These are phyloP conservation scores for Umbelopsis isabellina DNA, from an alignment of 192 early-diverging fungal species.

Conservation along the genomic window DNA sequence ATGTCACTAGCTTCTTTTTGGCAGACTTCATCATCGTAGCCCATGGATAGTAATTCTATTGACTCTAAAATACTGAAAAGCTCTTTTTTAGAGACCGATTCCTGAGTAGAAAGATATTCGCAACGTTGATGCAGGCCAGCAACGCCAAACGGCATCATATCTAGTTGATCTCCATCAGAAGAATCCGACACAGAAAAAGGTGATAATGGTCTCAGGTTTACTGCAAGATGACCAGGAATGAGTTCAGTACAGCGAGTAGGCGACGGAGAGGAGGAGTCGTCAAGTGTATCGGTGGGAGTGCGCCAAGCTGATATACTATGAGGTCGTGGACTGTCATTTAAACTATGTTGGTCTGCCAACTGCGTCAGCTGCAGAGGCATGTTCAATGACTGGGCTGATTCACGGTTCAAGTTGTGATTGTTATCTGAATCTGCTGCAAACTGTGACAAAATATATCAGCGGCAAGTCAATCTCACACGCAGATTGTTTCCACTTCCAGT, in stretches of 20 bases:
- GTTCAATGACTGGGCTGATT: conserved; percentile 13
- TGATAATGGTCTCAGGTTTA: background rate
- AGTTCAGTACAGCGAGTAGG: background rate
- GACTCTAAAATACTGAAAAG: background rate
- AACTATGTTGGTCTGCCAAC: conserved; percentile 6
- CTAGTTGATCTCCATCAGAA: conserved; percentile 11
- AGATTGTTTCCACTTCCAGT: conserved; percentile 18
- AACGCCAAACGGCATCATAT: conserved; percentile 7
- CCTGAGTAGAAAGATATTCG: conserved; percentile 2
- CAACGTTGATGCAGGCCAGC: conserved; percentile 6
- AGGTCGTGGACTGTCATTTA: background rate
- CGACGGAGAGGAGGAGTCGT: conserved; percentile 18
- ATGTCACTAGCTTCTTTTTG: background rate
- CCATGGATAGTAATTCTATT: background rate
- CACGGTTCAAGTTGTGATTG: background rate
- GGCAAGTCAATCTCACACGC: conserved; percentile 20
- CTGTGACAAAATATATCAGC: conserved; percentile 18
- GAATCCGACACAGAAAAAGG: conserved; percentile 20
- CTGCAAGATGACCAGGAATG: conserved; percentile 8
- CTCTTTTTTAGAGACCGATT: background rate
- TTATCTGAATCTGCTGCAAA: conserved; percentile 17
- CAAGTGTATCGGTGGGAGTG: background rate
- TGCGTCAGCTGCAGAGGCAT: conserved; percentile 14
- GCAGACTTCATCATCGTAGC: conserved; percentile 1
- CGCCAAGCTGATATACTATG: conserved; percentile 19